Base-by-base conservation (phyloP, 257 asterid species). In the Solanum appendiculatum region DNA sequence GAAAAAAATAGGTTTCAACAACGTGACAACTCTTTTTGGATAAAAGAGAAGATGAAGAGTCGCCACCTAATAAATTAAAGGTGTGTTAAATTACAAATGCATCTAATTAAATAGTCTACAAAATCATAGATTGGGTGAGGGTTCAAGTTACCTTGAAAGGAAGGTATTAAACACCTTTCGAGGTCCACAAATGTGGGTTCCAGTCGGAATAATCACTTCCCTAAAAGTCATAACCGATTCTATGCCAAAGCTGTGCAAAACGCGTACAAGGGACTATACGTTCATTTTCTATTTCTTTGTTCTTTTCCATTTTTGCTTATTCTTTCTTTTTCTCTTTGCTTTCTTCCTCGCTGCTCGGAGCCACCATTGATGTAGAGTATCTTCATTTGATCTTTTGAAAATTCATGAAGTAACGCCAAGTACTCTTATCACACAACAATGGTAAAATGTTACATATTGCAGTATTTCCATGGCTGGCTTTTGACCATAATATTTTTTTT, bases 401-500 rank as follows among this genome's bases (percentile, higher is more conserved):
- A 60, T 60, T 10, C 16, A 60, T 60, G 15, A 60, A n/a, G 31
- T n/a, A 9, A n/a, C 2, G 33, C 15, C 25, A n/a, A 16, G 29
- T 23, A 60, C 66, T 21, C 27, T 56, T 60, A n/a, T n/a, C 23
- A 25, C 69, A 34, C 81, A 36, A n/a, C 27, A 39, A 74, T 74
- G 82, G 23, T 31, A 12, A 74, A 39, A 39, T 27, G 16, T 70
- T 94, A 4, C 95, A 93, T 88, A 29, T 93, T 16, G 93, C 63
- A 2, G 84, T 93, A 93, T 90, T 91, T 73, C 94, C 96, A 86
- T 93, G 98, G 98, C 89, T 94, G 1, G 95, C 92, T 78, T 93
- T 94, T 68, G 94, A 95, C 21, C 96, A 91, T 18, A 18, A 7
- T 39, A n/a, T 2, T 51, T 51, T 51, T 51, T 51, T 51, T 51